Base-by-base conservation (phyloP, 2,329 filamentous ascomycete species). In the Trichoderma sp. region DNA sequence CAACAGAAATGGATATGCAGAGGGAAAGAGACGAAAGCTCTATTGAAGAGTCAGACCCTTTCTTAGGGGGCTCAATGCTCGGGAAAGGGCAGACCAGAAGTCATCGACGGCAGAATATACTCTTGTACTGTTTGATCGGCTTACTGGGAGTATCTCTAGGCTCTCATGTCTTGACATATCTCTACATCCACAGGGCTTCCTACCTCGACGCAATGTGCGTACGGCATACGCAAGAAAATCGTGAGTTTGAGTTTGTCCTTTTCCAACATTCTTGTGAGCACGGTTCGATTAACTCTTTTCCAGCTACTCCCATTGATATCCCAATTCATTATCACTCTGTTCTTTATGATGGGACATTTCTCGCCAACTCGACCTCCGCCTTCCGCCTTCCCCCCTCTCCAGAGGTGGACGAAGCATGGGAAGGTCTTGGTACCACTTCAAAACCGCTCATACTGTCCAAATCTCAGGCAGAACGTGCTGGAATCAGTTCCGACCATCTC, bases 331-430 rank as follows among this genome's bases (percentile, higher is more conserved):
- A 70, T n/a, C 66, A 4, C 36, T 70, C 66, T 47, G 57, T 70
- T 24, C 39, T 26, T 3, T 70, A 70, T 14, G 66, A 70, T 11
- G 66, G 66, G 8, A 61, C 66, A 5, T 70, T 70, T 36, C 66
- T 70, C 6, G 66, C 66, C 36, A 70, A 70, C 18, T 70, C 66
- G 26, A 61, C 66, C 9, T 70, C 66, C 2, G 7, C 36, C 30
- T 70, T 34, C 36, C 66, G 66, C n/a, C 57, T 70, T 34, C 14
- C 66, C 3, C 56, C 66, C 15, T 70, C 66, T 26, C 56, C 57
- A 18, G 53, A 43, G 15, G 66, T 70, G 9, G 66, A 70, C n/a
- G 57, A 57, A 51, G 66, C 66, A 70, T 70, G 66, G 66, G 66
- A 70, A 61, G 66, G 56, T 15, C 66, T 70, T n/a, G 66, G 66